Base-by-base conservation (phyloP, 2,329 filamentous ascomycete genomes). In the Gyromitra esculenta region DNA sequence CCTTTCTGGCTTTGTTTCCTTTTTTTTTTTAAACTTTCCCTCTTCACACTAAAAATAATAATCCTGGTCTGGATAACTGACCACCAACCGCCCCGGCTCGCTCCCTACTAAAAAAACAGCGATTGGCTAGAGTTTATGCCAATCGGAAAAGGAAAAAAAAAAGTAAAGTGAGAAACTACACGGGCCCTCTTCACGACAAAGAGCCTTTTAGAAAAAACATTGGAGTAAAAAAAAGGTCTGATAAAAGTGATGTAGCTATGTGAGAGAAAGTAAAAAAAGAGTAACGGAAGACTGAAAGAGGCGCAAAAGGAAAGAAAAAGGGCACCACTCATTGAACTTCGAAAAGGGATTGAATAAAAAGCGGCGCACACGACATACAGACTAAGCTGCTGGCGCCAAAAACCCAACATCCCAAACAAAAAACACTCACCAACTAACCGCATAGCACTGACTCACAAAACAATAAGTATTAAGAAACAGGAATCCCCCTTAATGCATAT, bases 401-500 rank as follows among this genome's bases (percentile, higher is more conserved):
- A 62, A 67, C 41, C 21, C 39, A 52, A 71, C 39, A 64, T 66
- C 69, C 41, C 41, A 37, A 37, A 54, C 54, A 64, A 62, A 39
- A 64, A 62, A 39, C 48, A 74, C 37, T 63, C 62, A 64, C 60
- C 62, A 45, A 63, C 59, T 59, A 56, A 69, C 69, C 31, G 69
- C 63, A 64, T 63, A 21, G 48, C 62, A 74, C 64, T 45, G 45
- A 70, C 65, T 64, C 59, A 52, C 59, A 39, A 59, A 71, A 65
- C 72, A 69, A 75, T 71, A 65, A 70, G 66, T 66, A 66, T 75
- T 70, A 75, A 54, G 65, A 71, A 74, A 71, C 25, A 63, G 15
- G 39, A 31, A 56, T 56, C 70, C 57, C 37, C 37, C 56, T 25
- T 62, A 41, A 65, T 45, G 48, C 63, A 60, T 67, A 73, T 52